These are phyloP conservation scores for Penicillium herquei DNA, from an alignment of 495 filamentous ascomycete species.

Conservation along the genomic window DNA sequence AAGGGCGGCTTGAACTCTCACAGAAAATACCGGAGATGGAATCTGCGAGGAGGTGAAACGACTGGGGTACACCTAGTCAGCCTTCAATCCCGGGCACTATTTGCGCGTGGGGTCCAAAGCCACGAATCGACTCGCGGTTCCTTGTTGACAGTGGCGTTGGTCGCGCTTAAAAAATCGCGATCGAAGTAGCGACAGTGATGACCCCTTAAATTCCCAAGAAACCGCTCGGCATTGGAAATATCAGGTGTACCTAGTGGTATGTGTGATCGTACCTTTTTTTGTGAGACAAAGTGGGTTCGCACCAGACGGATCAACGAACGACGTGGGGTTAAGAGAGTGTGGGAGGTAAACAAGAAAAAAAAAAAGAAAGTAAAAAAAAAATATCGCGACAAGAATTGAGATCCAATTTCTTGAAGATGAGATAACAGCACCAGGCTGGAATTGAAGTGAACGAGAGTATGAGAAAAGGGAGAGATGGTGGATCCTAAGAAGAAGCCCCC, in stretches of 20 bases:
- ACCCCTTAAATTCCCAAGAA: neutral
- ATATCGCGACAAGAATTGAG: neutral
- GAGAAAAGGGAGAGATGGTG: slow-evolving; percentile 21
- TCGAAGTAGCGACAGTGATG: neutral
- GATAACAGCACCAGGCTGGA: slow-evolving; percentile 23
- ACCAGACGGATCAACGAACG: slow-evolving; percentile 5
- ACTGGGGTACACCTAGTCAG: slow-evolving; percentile 8
- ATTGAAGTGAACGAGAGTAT: slow-evolving; percentile 13
- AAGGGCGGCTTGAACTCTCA: neutral
- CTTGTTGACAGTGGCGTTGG: neutral
- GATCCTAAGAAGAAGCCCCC: slow-evolving; percentile 11
- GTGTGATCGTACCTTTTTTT: slow-evolving; percentile 5
- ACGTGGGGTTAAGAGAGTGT: slow-evolving; percentile 11
- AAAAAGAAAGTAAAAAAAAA: slow-evolving; percentile 14
- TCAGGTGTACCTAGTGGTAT: neutral
- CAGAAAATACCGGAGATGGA: neutral
- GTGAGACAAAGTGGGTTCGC: slow-evolving; percentile 5
- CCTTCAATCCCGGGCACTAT: neutral
- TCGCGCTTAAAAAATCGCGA: neutral
- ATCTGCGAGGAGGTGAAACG: slow-evolving; percentile 1
- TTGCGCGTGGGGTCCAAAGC: slow-evolving; percentile 3
- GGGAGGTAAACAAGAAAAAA: slow-evolving; percentile 9
- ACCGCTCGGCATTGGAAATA: neutral
- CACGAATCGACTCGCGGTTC: neutral
- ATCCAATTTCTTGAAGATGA: too few species aligned